Conservation (phyloP, 1,284 basidiomycete species). For the Ceratobasidium sp. region DNA sequence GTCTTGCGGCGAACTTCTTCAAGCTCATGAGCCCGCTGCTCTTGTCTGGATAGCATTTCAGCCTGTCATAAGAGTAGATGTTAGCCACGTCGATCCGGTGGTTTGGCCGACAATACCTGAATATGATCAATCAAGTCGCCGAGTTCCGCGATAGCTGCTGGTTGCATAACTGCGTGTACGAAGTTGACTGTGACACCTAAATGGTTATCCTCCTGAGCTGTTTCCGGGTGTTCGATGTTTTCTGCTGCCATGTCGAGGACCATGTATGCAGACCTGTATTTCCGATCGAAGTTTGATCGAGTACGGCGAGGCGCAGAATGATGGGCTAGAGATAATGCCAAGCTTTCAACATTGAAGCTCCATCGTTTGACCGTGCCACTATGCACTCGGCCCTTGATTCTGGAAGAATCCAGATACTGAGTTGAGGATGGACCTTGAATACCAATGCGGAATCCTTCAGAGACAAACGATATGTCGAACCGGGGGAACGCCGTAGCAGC, state of each 20-base stretch:
- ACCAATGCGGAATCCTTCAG: constrained; percentile 82
- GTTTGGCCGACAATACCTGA: constrained; percentile 65
- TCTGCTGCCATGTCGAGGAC: constrained; percentile 72
- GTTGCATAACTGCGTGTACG: constrained; percentile 92
- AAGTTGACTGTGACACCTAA: constrained; percentile 72
- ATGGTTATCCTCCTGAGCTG: constrained; percentile 47
- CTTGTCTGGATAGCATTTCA: constrained; percentile 79
- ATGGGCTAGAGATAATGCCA: constrained; percentile 81
- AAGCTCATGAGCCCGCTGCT: constrained; percentile 80
- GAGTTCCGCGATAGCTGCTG: constrained; percentile 88
- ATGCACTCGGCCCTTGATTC: constrained; percentile 70
- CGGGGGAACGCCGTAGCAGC: constrained; percentile 17
- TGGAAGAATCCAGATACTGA: constrained; percentile 77
- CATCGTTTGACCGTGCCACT: constrained; percentile 64
- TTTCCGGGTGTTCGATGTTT: constrained; percentile 55
- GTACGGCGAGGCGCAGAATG: constrained; percentile 57
- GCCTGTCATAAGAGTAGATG: constrained; percentile 60
- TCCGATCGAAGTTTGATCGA: constrained; percentile 64
- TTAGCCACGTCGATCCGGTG: neutral
- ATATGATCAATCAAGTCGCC: constrained; percentile 88
- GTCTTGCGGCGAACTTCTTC: constrained; percentile 87
- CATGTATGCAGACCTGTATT: constrained; percentile 84
- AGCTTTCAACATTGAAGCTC: constrained; percentile 75
- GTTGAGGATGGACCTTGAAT: constrained; percentile 78
- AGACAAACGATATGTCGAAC: constrained; percentile 67